Evolutionary conservation across 306 rosid species (phyloP).

Genomic region (Fragaria iinumae): DNA sequence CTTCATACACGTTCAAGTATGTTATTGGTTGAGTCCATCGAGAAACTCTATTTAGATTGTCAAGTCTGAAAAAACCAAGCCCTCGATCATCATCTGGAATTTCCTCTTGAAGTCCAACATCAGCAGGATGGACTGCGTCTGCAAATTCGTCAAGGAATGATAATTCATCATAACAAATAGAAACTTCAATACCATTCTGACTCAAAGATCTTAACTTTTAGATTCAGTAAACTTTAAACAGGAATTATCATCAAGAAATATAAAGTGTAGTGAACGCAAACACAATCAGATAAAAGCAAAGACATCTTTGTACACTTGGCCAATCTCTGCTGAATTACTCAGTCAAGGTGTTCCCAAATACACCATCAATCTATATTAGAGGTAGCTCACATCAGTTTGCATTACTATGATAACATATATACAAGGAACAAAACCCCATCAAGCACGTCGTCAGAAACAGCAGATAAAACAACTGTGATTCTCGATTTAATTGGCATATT

Average conservation of each 20-base stretch:
- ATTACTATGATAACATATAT: background rate
- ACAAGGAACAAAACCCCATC: background rate
- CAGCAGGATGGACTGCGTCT: conserved; percentile 64
- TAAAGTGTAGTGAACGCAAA: background rate
- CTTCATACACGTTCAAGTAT: conserved; percentile 63
- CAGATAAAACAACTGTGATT: too few species aligned
- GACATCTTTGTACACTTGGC: background rate
- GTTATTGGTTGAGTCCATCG: conserved; percentile 95
- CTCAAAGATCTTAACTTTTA: background rate
- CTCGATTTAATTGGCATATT: background rate
- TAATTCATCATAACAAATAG: background rate
- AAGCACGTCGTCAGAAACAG: too few species aligned
- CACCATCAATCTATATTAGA: background rate
- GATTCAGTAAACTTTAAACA: background rate
- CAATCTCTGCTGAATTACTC: background rate
- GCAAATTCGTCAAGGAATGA: conserved; percentile 20
- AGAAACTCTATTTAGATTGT: conserved; percentile 52
- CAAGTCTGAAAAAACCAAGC: conserved; percentile 63
- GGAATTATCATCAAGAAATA: background rate
- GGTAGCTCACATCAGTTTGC: background rate
- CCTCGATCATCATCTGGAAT: conserved; percentile 75
- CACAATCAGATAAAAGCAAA: background rate
- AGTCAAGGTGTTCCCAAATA: background rate
- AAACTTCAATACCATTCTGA: background rate
- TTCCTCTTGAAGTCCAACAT: conserved; percentile 81